Base-by-base conservation (phyloP, 768 basidiomycete species). In the Phanerochaete sordida region DNA sequence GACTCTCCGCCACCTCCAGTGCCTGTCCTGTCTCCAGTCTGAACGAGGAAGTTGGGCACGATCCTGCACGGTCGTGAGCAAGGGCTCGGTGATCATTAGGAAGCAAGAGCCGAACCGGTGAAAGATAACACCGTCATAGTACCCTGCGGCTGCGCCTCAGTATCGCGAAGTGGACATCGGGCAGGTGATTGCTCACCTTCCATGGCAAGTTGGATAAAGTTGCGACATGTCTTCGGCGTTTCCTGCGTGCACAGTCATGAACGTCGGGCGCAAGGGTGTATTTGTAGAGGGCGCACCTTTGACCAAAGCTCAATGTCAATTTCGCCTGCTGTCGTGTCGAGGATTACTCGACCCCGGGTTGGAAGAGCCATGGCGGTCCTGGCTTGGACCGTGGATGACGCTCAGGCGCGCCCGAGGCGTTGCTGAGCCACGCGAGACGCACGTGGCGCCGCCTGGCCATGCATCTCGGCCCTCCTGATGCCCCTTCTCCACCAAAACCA, bases 91-190 rank as follows among this genome's bases (percentile, higher is more conserved):
- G n/a, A n/a, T n/a, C n/a, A 3, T 57, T 26, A 19, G 19, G 15
- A 27, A 13, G 46, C 11, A 19, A 23, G 8, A 16, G 33, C 54
- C 65, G 24, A 68, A 91, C 90, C 95, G 84, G 74, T 97, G 95
- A 66, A 98, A 98, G 49, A 96, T 91, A 56, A 94, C 89, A 33
- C 91, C 91, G 61, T 98, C 96, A 74, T 98, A 98, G 73, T 97
- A 98, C 8, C 96, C 95, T 95, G 67, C 12, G 57, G 1, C 31
- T 21, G 23, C 19, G 44, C 23, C 27, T 30, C 26, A 50, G 8
- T 16, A 31, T 51, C 33, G 26, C 51, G 0, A 56, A 37, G 13
- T 28, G 12, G 30, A 43, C 11, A 11, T 3, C 16, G 51, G 24
- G 16, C 13, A 16, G 19, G 21, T n/a, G 26, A 0, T 9, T 16